Evolutionary conservation across 768 basidiomycete species (phyloP).

Genomic region (Leccinum disarticulatum): DNA sequence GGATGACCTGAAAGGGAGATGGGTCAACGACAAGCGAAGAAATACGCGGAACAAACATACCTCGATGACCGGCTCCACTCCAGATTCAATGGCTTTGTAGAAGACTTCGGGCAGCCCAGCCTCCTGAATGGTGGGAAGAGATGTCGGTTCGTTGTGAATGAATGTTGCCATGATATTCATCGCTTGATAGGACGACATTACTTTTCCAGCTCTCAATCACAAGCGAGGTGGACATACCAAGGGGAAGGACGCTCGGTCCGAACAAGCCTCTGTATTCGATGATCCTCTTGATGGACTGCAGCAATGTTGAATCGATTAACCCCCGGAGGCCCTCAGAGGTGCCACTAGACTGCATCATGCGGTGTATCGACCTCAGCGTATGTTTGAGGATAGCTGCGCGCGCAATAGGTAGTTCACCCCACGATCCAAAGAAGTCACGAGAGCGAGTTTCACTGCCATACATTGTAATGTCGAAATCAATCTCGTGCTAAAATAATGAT

Average conservation of each 20-base stretch:
- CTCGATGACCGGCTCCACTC: constrained; percentile 86
- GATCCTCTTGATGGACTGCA: constrained; percentile 85
- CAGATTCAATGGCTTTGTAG: constrained; percentile 80
- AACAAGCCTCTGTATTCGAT: constrained; percentile 80
- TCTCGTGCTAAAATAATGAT: constrained; percentile 52
- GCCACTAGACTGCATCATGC: constrained; percentile 97
- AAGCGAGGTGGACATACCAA: constrained; percentile 52
- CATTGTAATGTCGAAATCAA: constrained; percentile 62
- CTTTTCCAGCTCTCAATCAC: neutral
- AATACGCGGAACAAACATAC: constrained; percentile 38
- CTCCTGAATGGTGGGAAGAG: constrained; percentile 90
- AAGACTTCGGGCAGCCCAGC: constrained; percentile 85
- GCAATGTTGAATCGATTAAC: constrained; percentile 85
- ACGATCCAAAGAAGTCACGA: constrained; percentile 49
- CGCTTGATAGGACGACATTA: constrained; percentile 38
- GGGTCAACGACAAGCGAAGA: neutral
- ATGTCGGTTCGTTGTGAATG: constrained; percentile 98
- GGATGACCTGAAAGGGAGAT: constrained; percentile 62
- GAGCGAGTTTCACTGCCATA: constrained; percentile 45
- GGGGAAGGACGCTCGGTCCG: constrained; percentile 81
- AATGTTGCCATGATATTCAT: constrained; percentile 97
- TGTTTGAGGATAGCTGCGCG: constrained; percentile 86
- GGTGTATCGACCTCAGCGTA: constrained; percentile 86
- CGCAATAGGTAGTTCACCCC: constrained; percentile 65
- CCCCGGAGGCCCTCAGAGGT: constrained; percentile 93